Conservation (phyloP, 192 early-diverging fungal genomes). For the Podila epigama region DNA sequence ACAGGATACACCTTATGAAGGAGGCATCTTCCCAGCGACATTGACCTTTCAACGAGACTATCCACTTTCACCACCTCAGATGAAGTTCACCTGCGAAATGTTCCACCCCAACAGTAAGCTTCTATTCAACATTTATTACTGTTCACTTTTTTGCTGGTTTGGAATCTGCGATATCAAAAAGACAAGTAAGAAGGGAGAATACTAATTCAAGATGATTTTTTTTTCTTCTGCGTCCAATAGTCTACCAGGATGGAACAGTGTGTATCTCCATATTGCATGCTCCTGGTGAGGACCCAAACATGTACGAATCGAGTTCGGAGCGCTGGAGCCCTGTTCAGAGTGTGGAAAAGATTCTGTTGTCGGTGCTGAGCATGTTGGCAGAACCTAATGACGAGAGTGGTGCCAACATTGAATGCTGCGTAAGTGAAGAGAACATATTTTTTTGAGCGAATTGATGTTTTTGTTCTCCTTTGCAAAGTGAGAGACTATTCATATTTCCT, state of each 20-base stretch:
- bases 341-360: conserved; percentile 97
- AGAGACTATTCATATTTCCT: too few species aligned
- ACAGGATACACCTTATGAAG: conserved; percentile 93
- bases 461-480: too few species aligned
- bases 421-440: conserved; percentile 45
- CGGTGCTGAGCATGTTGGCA: conserved; percentile 94
- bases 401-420: conserved; percentile 97
- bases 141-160: not conserved
- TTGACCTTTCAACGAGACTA: conserved; percentile 94
- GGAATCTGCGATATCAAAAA: not conserved
- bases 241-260: conserved; percentile 94
- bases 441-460: too few species aligned
- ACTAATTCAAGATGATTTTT: not conserved
- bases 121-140: conserved; percentile 5
- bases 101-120: conserved; percentile 88
- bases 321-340: conserved; percentile 98
- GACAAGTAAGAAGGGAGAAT: not conserved
- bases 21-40: conserved; percentile 90
- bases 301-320: conserved; percentile 96
- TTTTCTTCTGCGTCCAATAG: conserved; percentile 27
- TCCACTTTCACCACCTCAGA: conserved; percentile 92
- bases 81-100: conserved; percentile 96
- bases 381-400: conserved; percentile 99
- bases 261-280: conserved; percentile 99
- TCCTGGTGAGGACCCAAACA: conserved; percentile 97